A percentile compares a stretch with the other conserved stretches of the same genome.
Evolutionary conservation across 2,329 filamentous ascomycete species (phyloP).

Genomic region (Aureobasidium sp.): DNA sequence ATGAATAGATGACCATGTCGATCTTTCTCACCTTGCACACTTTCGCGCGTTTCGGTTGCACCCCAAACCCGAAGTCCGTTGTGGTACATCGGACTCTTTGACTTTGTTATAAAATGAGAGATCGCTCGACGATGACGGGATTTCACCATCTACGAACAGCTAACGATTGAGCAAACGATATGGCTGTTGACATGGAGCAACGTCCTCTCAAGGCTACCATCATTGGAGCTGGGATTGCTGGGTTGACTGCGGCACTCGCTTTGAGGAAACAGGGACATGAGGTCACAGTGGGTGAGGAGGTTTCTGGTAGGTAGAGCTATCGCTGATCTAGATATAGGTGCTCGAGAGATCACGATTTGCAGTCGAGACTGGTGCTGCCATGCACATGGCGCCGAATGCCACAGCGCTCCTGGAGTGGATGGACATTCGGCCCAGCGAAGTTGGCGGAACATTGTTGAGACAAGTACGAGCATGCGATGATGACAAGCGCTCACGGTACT

Average conservation of each 20-base stretch:
- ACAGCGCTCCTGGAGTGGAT: conserved; percentile 13
- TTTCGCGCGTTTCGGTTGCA: background rate
- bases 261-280: conserved; percentile 15
- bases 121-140: background rate
- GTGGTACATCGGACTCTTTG: too few relatives aligned
- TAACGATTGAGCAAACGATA: background rate
- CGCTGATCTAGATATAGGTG: background rate
- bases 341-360: conserved; percentile 13
- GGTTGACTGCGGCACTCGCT: conserved; percentile 14
- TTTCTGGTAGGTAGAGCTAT: background rate
- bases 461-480: background rate
- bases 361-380: conserved; percentile 8
- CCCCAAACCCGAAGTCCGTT: background rate
- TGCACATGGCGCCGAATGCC: conserved; percentile 12
- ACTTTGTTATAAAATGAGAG: background rate
- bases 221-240: conserved; percentile 17
- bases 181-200: conserved; percentile 3
- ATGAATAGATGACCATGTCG: background rate
- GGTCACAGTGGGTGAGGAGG: background rate
- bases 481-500: background rate
- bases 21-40: background rate
- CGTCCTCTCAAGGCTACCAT: conserved; percentile 15
- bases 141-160: background rate
- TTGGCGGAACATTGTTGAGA: conserved; percentile 5
- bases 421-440: conserved; percentile 5